Percentiles rank a stretch among this genome's conserved stretches.
These are phyloP conservation scores for Botryotinia narcissicola DNA, from an alignment of 2,329 filamentous ascomycete genomes.

Conservation along the genomic window DNA sequence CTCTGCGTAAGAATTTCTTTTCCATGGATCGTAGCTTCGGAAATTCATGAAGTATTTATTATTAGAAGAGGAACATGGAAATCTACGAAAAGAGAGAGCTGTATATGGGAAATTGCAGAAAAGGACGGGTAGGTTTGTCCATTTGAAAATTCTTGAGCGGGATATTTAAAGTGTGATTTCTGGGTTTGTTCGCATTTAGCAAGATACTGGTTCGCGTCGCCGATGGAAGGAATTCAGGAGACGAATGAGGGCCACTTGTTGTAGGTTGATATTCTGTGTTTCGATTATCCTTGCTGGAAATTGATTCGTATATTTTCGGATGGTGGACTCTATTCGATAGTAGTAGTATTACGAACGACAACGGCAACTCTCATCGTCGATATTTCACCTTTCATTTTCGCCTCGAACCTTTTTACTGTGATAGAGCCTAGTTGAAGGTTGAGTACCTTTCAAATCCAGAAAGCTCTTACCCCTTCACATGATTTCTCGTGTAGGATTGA, in stretches of 20 bases:
- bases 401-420: not conserved
- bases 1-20: too few relatives aligned
- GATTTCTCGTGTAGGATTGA: not conserved
- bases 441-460: not conserved
- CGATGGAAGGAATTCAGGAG: not conserved
- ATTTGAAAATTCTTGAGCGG: not conserved
- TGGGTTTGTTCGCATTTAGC: fast-evolving
- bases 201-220: not conserved
- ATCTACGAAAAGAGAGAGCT: too few relatives aligned
- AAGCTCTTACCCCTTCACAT: not conserved
- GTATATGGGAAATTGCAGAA: not conserved
- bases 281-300: not conserved
- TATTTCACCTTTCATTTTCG: not conserved
- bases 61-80: not conserved
- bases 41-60: not conserved
- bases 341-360: not conserved
- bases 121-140: not conserved
- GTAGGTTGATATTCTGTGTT: not conserved
- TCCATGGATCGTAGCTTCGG: not conserved
- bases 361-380: not conserved
- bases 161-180: not conserved
- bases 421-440: not conserved
- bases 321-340: too few relatives aligned
- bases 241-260: too few relatives aligned
- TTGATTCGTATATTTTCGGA: too few relatives aligned